A percentile compares a stretch with the other conserved stretches of the same genome.
Evolutionary conservation across 2,329 filamentous ascomycete species (phyloP).

Genomic region (Immersiporthe knoxdaviesiana): DNA sequence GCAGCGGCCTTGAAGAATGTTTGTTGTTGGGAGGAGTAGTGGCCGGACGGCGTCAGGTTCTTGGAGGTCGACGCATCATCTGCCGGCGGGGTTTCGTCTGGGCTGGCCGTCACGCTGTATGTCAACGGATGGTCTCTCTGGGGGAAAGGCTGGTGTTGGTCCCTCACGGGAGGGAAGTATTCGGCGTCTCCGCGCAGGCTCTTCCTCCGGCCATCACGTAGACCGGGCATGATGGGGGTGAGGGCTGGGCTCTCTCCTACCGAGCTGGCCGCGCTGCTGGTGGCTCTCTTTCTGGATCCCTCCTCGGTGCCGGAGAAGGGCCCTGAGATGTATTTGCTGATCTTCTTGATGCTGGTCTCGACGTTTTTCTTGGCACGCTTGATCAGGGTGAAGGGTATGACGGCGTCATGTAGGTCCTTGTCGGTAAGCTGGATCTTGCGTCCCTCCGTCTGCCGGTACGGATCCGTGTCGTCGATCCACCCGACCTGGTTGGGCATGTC

Average conservation of each 20-base stretch:
- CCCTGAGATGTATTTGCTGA: constrained; percentile 66
- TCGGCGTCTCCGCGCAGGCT: constrained; percentile 55
- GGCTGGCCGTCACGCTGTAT: constrained; percentile 73
- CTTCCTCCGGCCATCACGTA: constrained; percentile 56
- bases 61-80: constrained; percentile 40
- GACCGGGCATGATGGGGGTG: constrained; percentile 55
- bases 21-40: constrained; percentile 39
- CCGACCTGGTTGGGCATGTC: constrained; percentile 73
- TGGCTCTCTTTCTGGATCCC: constrained; percentile 56
- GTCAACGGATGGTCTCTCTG: constrained; percentile 72
- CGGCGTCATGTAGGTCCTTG: constrained; percentile 85
- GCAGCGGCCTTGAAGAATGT: constrained; percentile 40
- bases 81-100: constrained; percentile 51
- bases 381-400: constrained; percentile 85
- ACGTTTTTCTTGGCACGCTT: constrained; percentile 82
- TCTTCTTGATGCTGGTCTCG: constrained; percentile 75
- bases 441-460: constrained; percentile 74
- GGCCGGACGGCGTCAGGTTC: constrained; percentile 45
- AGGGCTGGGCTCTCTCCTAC: constrained; percentile 56
- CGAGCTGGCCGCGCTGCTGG: constrained; percentile 68
- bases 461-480: constrained; percentile 96
- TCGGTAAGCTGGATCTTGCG: constrained; percentile 91
- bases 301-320: constrained; percentile 57
- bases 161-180: constrained; percentile 52
- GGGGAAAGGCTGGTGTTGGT: constrained; percentile 39